These are phyloP conservation scores for Hyphodiscus hymeniophilus DNA, from an alignment of 495 filamentous ascomycete genomes.

Conservation along the genomic window DNA sequence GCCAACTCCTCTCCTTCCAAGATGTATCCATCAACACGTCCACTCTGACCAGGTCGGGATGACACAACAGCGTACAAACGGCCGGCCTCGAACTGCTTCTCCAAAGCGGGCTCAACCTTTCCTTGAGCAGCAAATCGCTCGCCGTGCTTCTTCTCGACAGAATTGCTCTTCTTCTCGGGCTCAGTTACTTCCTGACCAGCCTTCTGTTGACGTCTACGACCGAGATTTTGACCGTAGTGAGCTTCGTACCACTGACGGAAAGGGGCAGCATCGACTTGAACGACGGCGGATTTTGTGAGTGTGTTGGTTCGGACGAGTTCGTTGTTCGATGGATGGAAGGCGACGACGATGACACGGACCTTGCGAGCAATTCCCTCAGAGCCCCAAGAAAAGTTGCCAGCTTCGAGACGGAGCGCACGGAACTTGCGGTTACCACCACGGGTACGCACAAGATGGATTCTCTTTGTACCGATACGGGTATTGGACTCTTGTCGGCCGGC, in stretches of 20 bases:
- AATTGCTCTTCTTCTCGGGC: conserved; percentile 75
- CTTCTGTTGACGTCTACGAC: conserved; percentile 85
- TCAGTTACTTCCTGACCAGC: conserved; percentile 46
- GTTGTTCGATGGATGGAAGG: conserved; percentile 99
- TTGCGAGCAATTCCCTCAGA: conserved; percentile 97
- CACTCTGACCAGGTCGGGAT: conserved; percentile 91
- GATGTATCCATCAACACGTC: conserved; percentile 93
- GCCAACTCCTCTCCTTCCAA: conserved; percentile 98
- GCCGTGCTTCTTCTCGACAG: conserved; percentile 92
- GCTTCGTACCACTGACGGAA: conserved; percentile 99
- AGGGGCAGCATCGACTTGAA: conserved; percentile 96
- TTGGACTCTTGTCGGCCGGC: conserved; percentile 97
- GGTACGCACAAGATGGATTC: conserved; percentile 97
- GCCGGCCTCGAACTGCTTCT: conserved; percentile 98
- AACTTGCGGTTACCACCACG: conserved; percentile 99
- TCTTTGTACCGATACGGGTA: conserved; percentile 97
- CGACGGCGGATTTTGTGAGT: conserved; percentile 95
- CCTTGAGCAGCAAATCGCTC: conserved; percentile 67
- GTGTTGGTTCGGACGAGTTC: conserved; percentile 99
- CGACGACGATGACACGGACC: conserved; percentile 94
- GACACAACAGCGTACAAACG: conserved; percentile 90
- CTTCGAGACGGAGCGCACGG: conserved; percentile 97
- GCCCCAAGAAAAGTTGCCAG: conserved; percentile 99
- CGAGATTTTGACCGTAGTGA: conserved; percentile 87
- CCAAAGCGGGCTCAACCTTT: conserved; percentile 88